Percentiles rank a stretch among this genome's conserved stretches.
Evolutionary conservation across 2,329 filamentous ascomycete species (phyloP).

Genomic region (Phaeophleospora eucalypticola): DNA sequence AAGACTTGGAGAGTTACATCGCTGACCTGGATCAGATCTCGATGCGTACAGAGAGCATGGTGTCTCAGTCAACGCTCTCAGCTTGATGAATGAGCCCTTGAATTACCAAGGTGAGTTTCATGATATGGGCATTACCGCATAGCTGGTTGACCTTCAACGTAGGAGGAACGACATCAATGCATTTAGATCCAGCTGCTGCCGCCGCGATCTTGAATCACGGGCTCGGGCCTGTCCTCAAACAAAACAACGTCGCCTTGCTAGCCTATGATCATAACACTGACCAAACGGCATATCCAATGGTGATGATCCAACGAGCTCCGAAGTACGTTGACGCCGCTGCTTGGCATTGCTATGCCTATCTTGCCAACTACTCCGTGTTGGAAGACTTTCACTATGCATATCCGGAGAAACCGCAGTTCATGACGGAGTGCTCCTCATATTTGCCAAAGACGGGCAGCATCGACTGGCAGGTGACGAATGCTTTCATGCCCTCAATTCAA

Average conservation of each 20-base stretch:
- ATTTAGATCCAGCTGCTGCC: slow-evolving; percentile 34
- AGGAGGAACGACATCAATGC: slow-evolving; percentile 38
- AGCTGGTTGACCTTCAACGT: background rate
- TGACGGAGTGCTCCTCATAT: slow-evolving; percentile 47
- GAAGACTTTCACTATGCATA: slow-evolving; percentile 40
- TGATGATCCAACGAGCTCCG: slow-evolving; percentile 31
- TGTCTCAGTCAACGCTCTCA: slow-evolving; percentile 35
- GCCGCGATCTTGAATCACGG: slow-evolving; percentile 32
- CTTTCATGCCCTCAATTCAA: slow-evolving; percentile 32
- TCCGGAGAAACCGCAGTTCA: slow-evolving; percentile 42
- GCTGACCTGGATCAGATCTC: slow-evolving; percentile 14
- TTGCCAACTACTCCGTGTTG: slow-evolving; percentile 34
- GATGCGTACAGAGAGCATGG: slow-evolving; percentile 34
- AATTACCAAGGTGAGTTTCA: slow-evolving; percentile 28
- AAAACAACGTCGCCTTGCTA: slow-evolving; percentile 31
- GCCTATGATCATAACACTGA: slow-evolving; percentile 41
- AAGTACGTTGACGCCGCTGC: slow-evolving; percentile 32
- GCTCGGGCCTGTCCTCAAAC: slow-evolving; percentile 18
- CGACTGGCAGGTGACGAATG: slow-evolving; percentile 21
- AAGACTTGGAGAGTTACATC: background rate
- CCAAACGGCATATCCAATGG: slow-evolving; percentile 33
- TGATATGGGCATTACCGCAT: background rate
- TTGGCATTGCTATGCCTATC: slow-evolving; percentile 37
- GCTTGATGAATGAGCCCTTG: slow-evolving; percentile 39
- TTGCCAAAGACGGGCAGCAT: slow-evolving; percentile 9